Base-by-base conservation (phyloP, 768 basidiomycete species). In the Tylopilus rubrobrunneus region DNA sequence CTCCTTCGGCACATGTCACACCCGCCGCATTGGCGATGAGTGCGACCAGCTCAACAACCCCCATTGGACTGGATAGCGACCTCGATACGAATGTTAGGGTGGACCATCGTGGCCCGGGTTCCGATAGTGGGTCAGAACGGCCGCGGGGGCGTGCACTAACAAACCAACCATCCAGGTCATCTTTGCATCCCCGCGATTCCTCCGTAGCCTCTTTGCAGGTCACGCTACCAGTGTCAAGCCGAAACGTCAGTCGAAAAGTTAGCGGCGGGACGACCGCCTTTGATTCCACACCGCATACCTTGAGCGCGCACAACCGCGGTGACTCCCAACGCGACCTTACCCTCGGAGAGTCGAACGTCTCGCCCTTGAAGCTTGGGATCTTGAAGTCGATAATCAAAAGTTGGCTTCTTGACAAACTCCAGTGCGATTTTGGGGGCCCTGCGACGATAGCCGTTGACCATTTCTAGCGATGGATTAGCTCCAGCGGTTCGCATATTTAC, bases 401-500 rank as follows among this genome's bases (percentile, higher is more conserved):
- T 0, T 98, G 97, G 97, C 82, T 94, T 42, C 76, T 93, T 25
- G 92, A 98, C 67, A 87, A 89, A 62, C 82, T 92, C 48, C 83
- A 83, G 58, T 74, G 79, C 56, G 79, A 85, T 58, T 81, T 80
- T 29, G 78, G 81, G 14, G 81, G 83, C 53, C 84, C 86, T 0
- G 85, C 89, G 1, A 78, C 80, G 2, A 63, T 89, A 3, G 83
- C 85, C 3, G 80, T 97, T 49, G 90, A 95, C 63, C 94, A 98
- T 71, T 98, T 98, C 74, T 98, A 94, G 93, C 79, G 97, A 41
- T 99, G 97, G 97, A 81, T 97, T 58, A 89, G 86, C 67, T 92
- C 92, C 2, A 84, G 81, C 42, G 78, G 85, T 6, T 89, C 94
- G 17, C 80, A 86, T 53, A 83, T 98, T 76, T 95, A 92, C 67